Conservation (phyloP, 176 grass and related monocot genomes). For the Hsuehochloa calcarea region DNA sequence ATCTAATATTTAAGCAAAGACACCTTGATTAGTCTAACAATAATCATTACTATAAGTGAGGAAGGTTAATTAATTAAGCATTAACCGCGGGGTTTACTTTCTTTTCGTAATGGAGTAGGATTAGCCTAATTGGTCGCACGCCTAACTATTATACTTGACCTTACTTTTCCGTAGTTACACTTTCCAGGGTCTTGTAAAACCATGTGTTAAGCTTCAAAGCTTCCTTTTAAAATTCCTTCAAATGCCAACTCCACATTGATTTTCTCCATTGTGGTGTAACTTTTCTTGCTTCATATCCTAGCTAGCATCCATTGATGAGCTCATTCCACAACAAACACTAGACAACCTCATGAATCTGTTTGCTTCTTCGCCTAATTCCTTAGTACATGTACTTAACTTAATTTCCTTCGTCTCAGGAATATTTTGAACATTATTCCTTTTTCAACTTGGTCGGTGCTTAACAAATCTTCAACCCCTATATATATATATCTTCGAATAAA, state of each 20-base stretch:
- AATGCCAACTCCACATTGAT: background rate
- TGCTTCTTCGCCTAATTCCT: background rate
- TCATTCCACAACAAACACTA: background rate
- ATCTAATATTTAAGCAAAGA: background rate
- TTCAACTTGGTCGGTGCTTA: conserved; percentile 46
- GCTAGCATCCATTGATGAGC: background rate
- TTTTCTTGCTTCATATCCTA: background rate
- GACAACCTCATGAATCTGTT: too few relatives aligned
- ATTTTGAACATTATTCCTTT: background rate
- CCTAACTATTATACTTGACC: conserved; percentile 1
- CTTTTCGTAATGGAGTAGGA: conserved; percentile 1
- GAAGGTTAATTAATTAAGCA: background rate
- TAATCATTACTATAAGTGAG: background rate
- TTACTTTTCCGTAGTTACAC: background rate
- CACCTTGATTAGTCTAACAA: background rate
- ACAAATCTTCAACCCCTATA: conserved; percentile 24
- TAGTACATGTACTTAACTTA: background rate
- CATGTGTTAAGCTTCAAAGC: background rate
- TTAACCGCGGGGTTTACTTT: background rate
- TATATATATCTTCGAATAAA: conserved; percentile 18
- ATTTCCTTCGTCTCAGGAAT: background rate
- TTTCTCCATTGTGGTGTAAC: background rate
- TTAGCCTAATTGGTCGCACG: background rate
- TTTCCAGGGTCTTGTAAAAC: background rate
- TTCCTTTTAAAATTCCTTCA: background rate